A percentile compares a stretch with the other conserved stretches of the same genome.
Conservation (phyloP, 2,329 filamentous ascomycete species). For the Penicillium aurantiogriseum region DNA sequence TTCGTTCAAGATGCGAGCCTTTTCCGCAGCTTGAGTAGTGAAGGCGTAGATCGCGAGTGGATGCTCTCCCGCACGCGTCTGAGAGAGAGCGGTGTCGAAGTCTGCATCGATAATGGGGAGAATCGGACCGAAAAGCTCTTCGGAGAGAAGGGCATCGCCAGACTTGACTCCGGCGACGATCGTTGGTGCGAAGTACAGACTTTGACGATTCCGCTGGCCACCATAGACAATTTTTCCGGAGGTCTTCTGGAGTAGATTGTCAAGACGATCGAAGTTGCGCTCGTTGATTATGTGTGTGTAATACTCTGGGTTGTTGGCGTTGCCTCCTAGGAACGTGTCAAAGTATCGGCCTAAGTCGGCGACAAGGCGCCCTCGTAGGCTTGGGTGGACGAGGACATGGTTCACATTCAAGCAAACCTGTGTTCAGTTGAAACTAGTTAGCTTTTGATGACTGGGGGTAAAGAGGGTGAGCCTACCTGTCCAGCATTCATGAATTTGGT, state of each 20-base stretch:
- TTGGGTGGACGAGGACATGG: conserved; percentile 47
- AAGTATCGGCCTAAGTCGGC: conserved; percentile 35
- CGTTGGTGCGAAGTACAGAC: conserved; percentile 38
- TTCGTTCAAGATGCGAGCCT: conserved; percentile 29
- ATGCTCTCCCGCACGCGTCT: conserved; percentile 23
- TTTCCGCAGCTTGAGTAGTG: conserved; percentile 36
- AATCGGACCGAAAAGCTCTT: conserved; percentile 50
- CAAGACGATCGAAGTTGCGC: conserved; percentile 45
- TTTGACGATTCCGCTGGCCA: conserved; percentile 32
- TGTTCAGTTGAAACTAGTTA: neutral
- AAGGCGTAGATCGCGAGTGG: conserved; percentile 48
- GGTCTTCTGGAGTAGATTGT: conserved; percentile 36
- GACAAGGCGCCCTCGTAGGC: conserved; percentile 40
- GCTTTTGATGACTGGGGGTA: neutral
- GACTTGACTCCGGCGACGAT: conserved; percentile 40
- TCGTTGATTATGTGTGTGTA: conserved; percentile 45
- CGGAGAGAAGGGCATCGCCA: conserved; percentile 42
- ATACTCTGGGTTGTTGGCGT: conserved; percentile 19
- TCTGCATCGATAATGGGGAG: conserved; percentile 41
- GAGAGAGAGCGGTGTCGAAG: conserved; percentile 28
- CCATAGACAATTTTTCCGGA: conserved; percentile 41
- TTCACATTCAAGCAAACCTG: conserved; percentile 43
- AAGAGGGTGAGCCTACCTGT: conserved; percentile 24
- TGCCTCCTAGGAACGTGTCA: conserved; percentile 31
- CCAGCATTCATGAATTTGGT: conserved; percentile 48